Percentiles rank a stretch among this genome's conserved stretches.
Evolutionary conservation across 768 basidiomycete species (phyloP).

Genomic region (Termitomyces bulborhizus): DNA sequence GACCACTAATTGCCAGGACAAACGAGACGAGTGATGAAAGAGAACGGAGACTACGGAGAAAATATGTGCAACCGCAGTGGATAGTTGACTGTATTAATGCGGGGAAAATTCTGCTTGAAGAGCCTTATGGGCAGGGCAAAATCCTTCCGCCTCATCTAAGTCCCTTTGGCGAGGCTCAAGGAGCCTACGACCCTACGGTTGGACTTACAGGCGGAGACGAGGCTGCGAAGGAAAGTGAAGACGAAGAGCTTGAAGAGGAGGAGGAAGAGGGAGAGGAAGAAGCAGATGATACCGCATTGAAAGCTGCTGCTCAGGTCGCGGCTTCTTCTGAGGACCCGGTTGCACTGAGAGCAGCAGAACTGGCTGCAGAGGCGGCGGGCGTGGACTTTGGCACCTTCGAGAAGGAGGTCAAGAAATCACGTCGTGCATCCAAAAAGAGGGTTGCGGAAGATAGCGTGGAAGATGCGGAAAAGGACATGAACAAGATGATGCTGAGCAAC

Average conservation of each 20-base stretch:
- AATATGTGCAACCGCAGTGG: slow-evolving; percentile 97
- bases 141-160: slow-evolving; percentile 91
- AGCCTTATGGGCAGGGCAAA: slow-evolving; percentile 78
- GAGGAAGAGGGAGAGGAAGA: slow-evolving; percentile 21
- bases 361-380: slow-evolving; percentile 87
- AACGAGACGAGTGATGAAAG: slow-evolving; percentile 53
- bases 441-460: slow-evolving; percentile 22
- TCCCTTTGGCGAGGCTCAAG: slow-evolving; percentile 83
- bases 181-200: slow-evolving; percentile 65
- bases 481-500: slow-evolving; percentile 98
- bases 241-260: slow-evolving; percentile 25
- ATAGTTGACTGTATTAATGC: slow-evolving; percentile 93
- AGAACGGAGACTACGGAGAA: slow-evolving; percentile 60
- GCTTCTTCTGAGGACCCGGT: slow-evolving; percentile 49
- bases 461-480: slow-evolving; percentile 74
- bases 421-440: slow-evolving; percentile 30
- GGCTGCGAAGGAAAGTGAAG: slow-evolving; percentile 25
- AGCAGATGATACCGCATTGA: slow-evolving; percentile 22
- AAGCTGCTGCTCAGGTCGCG: slow-evolving; percentile 24
- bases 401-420: slow-evolving; percentile 60
- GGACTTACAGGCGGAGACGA: slow-evolving; percentile 28
- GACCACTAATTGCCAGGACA: slow-evolving; percentile 52
- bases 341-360: slow-evolving; percentile 77
- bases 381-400: slow-evolving; percentile 77
- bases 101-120: slow-evolving; percentile 78